phyloP scores from a whole-genome alignment of 2,329 filamentous ascomycete genomes.

The Exophiala oligosperma region DNA sequence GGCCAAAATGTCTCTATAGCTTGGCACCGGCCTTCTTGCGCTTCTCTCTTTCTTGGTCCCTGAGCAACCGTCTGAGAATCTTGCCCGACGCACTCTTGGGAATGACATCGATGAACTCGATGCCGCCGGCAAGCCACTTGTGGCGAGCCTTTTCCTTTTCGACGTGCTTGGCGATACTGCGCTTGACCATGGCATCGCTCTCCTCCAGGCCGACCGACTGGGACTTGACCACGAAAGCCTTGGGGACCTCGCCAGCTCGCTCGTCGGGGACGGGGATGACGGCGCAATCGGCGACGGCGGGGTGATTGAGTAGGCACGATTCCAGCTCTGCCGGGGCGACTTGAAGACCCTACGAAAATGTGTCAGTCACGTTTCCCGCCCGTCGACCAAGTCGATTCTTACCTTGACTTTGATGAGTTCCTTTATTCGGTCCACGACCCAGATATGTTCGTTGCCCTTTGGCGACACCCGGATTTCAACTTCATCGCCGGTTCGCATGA shows the following conservation, averaged over 20 bases:
- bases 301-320: constrained; percentile 73
- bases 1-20: constrained; percentile 50
- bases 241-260: constrained; percentile 61
- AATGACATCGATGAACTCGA: constrained; percentile 58
- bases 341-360: too few species aligned
- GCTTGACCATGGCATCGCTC: constrained; percentile 49
- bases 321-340: background rate
- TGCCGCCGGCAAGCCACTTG: constrained; percentile 63
- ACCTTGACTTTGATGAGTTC: constrained; percentile 79
- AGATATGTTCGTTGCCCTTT: constrained; percentile 73
- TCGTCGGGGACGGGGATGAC: constrained; percentile 73
- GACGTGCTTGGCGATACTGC: constrained; percentile 59
- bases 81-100: constrained; percentile 65
- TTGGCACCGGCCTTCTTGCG: constrained; percentile 65
- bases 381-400: constrained; percentile 11
- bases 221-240: constrained; percentile 64
- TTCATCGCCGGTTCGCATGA: constrained; percentile 85
- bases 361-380: too few species aligned
- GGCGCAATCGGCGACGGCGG: constrained; percentile 72
- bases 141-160: constrained; percentile 62
- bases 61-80: constrained; percentile 63
- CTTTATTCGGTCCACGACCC: constrained; percentile 69
- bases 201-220: constrained; percentile 53
- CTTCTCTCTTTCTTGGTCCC: constrained; percentile 71
- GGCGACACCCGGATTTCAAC: constrained; percentile 66